phyloP scores from a whole-genome alignment of 2,329 filamentous ascomycete genomes.

The Diaporthe australafricana region DNA sequence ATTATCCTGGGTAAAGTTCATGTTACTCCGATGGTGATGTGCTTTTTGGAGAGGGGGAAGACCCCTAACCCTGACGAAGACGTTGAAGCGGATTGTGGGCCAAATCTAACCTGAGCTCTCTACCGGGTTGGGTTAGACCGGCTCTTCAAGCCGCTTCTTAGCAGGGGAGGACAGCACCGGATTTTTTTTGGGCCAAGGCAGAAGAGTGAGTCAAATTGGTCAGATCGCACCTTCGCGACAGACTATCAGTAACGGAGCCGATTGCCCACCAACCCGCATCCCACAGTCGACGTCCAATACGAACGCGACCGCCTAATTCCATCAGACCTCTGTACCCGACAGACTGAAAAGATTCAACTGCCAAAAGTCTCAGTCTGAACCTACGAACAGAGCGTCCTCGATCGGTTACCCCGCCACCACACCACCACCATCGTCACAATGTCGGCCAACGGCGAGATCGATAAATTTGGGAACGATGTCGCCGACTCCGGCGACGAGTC shows the following conservation, averaged over 20 bases:
- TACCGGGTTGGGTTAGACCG: conserved; percentile 19
- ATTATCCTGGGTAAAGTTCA: too few relatives aligned
- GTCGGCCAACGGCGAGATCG: conserved; percentile 63
- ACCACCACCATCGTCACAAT: conserved; percentile 50
- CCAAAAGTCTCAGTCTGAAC: neutral
- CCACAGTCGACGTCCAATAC: neutral
- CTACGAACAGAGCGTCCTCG: neutral
- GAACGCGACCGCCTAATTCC: neutral
- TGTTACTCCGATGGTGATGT: too few relatives aligned
- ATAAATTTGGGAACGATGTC: conserved; percentile 78
- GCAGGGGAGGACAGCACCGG: conserved; percentile 1
- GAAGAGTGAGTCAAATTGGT: conserved; percentile 22
- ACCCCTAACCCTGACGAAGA: neutral
- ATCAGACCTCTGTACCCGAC: neutral
- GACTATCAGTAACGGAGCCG: neutral
- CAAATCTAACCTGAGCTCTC: neutral
- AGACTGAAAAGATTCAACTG: neutral
- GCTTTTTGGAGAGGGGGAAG: neutral
- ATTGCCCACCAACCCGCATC: neutral
- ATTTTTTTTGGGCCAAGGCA: conserved; percentile 21
- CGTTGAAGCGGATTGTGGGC: neutral
- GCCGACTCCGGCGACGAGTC: conserved; percentile 76
- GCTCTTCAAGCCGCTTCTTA: neutral
- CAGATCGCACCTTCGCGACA: conserved; percentile 14
- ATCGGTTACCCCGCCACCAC: conserved; percentile 21